phyloP scores from a whole-genome alignment of 2,329 filamentous ascomycete genomes.

The Grosmannia huntii region DNA sequence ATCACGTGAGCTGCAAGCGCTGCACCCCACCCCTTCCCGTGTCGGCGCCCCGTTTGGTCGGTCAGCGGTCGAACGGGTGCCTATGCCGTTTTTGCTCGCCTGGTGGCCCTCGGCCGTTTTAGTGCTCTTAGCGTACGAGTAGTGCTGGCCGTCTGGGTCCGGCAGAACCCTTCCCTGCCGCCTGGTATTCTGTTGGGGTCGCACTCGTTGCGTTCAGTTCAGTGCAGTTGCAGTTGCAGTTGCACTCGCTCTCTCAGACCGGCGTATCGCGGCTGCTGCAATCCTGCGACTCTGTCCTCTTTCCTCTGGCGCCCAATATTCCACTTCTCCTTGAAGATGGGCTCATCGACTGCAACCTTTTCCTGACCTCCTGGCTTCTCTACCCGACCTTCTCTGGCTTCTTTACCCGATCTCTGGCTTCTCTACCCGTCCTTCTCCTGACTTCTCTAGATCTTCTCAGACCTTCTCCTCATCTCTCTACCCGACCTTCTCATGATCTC shows the following conservation, averaged over 20 bases:
- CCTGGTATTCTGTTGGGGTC: not conserved
- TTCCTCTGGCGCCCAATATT: too few relatives aligned
- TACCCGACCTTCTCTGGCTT: not conserved
- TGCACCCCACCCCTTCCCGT: constrained; percentile 11
- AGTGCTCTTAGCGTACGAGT: constrained; percentile 4
- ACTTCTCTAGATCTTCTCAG: not conserved
- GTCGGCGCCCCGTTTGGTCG: constrained; percentile 9
- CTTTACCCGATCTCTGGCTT: not conserved
- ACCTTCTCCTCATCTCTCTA: too few relatives aligned
- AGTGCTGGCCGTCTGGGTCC: not conserved
- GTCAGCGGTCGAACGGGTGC: constrained; percentile 10
- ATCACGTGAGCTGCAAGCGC: constrained; percentile 9
- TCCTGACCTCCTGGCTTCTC: too few relatives aligned
- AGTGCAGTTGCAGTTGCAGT: too few relatives aligned
- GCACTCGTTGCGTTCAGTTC: too few relatives aligned
- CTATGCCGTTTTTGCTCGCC: constrained; percentile 10
- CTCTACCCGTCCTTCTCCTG: not conserved
- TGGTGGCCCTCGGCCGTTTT: constrained; percentile 1
- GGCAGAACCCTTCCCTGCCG: not conserved
- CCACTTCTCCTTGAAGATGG: not conserved
- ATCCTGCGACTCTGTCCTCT: too few relatives aligned
- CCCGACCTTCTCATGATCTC: too few relatives aligned
- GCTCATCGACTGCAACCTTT: too few relatives aligned
- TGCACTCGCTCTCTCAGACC: too few relatives aligned
- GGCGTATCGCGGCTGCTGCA: too few relatives aligned